Evolutionary conservation across 345 rosid genomes (phyloP).

Genomic region (Alliaria petiolata): DNA sequence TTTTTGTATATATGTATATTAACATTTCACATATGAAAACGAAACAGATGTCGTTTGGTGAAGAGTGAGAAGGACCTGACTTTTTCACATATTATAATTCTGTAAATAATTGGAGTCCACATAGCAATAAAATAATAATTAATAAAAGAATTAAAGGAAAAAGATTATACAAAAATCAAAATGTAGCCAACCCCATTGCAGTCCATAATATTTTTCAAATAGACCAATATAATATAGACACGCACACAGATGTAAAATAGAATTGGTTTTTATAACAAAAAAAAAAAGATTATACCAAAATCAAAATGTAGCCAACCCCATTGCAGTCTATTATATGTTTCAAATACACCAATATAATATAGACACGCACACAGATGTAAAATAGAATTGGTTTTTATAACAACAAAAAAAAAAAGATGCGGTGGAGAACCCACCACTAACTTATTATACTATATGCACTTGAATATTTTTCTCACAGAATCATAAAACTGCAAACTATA

Average conservation of each 20-base stretch:
- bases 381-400: background rate
- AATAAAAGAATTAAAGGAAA: background rate
- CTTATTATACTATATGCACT: no score
- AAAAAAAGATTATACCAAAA: no score
- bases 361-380: background rate
- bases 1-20: background rate
- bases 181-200: conserved; percentile 20
- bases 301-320: no score
- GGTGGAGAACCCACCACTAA: conserved; percentile 3
- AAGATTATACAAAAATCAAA: background rate
- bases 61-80: conserved; percentile 19
- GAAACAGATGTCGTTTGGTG: conserved; percentile 18
- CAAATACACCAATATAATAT: no score
- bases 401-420: background rate
- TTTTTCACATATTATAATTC: conserved; percentile 13
- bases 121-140: conserved; percentile 5
- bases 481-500: no score
- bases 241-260: background rate
- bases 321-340: no score
- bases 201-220: background rate
- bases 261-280: background rate
- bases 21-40: conserved; percentile 9
- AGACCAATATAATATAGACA: no score
- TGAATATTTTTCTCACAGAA: no score
- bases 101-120: conserved; percentile 32